A percentile compares a stretch with the other conserved stretches of the same genome.
phyloP scores from a whole-genome alignment of 352 stramenopile genomes.

The Phytophthora megakarya region DNA sequence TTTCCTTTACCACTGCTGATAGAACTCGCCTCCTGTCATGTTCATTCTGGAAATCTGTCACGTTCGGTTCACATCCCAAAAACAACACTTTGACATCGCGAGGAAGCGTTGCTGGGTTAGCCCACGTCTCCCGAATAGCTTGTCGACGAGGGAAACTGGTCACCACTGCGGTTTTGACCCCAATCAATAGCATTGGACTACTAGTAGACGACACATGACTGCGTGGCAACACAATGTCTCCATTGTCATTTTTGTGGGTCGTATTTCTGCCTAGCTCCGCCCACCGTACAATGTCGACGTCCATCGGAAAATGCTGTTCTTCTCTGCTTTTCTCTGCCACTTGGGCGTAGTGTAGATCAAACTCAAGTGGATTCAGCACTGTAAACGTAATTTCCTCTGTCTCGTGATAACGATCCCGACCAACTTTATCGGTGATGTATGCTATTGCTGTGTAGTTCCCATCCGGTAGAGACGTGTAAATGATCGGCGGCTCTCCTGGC shows the following conservation, averaged over 20 bases:
- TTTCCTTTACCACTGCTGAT: conserved; percentile 39
- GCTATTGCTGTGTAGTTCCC: conserved; percentile 29
- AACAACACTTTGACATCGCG: conserved; percentile 39
- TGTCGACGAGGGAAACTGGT: conserved; percentile 39
- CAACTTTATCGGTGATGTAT: conserved; percentile 17
- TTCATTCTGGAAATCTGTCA: conserved; percentile 7
- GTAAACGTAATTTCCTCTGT: conserved; percentile 14
- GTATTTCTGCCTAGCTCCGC: conserved; percentile 4
- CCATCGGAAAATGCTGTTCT: conserved; percentile 26
- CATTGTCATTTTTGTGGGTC: background rate
- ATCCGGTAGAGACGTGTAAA: conserved; percentile 15
- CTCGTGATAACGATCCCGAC: conserved; percentile 1
- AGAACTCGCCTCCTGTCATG: conserved; percentile 11
- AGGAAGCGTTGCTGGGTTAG: conserved; percentile 18
- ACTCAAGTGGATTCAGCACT: conserved; percentile 13
- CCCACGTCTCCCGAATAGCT: conserved; percentile 53
- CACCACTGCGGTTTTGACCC: conserved; percentile 48
- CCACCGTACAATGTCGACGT: conserved; percentile 25
- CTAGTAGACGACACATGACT: background rate
- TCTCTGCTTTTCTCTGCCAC: conserved; percentile 13
- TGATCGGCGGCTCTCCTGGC: background rate
- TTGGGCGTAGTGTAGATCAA: background rate
- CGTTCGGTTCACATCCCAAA: conserved; percentile 29
- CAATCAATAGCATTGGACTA: conserved; percentile 39
- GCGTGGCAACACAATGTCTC: conserved; percentile 5